Evolutionary conservation across 805 yeast species (phyloP).

Genomic region (Candida verbasci): DNA sequence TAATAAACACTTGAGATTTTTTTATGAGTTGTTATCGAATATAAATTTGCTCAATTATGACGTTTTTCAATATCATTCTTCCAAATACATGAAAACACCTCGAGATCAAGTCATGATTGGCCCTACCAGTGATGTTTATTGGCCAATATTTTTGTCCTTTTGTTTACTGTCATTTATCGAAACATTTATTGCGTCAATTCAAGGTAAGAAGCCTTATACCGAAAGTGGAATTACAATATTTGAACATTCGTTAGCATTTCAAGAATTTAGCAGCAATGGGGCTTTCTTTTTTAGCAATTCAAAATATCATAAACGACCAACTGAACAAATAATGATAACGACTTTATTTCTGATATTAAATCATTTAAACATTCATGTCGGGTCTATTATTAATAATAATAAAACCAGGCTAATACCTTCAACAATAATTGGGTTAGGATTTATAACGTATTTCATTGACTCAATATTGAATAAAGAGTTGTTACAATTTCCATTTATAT

Average conservation of each 20-base stretch:
- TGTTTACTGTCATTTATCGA: slow-evolving; percentile 64
- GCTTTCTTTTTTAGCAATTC: slow-evolving; percentile 20
- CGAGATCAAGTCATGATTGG: slow-evolving; percentile 30
- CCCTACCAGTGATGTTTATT: slow-evolving; percentile 50
- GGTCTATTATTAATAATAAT: slow-evolving; percentile 51
- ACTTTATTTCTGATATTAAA: slow-evolving; percentile 54
- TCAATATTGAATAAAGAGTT: slow-evolving; percentile 39
- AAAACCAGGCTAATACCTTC: slow-evolving; percentile 62
- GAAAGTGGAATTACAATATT: slow-evolving; percentile 70
- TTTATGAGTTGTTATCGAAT: slow-evolving; percentile 12
- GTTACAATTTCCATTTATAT: slow-evolving; percentile 49
- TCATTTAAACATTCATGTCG: slow-evolving; percentile 59
- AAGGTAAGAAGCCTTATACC: slow-evolving; percentile 51
- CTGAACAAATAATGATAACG: slow-evolving; percentile 47
- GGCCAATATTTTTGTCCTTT: slow-evolving; percentile 54
- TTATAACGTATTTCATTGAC: slow-evolving; percentile 40
- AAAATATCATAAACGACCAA: slow-evolving; percentile 33
- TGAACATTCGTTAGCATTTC: slow-evolving; percentile 73
- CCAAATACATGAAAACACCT: slow-evolving; percentile 28
- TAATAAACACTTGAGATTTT: slow-evolving; percentile 8
- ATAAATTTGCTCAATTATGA: slow-evolving; percentile 20
- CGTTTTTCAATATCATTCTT: slow-evolving; percentile 14
- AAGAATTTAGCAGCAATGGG: slow-evolving; percentile 52
- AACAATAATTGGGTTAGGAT: slow-evolving; percentile 50
- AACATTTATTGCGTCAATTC: slow-evolving; percentile 55